Percentiles rank a stretch among this genome's conserved stretches.
These are phyloP conservation scores for Corymbia calophylla DNA, from an alignment of 441 rosid genomes.

Conservation along the genomic window DNA sequence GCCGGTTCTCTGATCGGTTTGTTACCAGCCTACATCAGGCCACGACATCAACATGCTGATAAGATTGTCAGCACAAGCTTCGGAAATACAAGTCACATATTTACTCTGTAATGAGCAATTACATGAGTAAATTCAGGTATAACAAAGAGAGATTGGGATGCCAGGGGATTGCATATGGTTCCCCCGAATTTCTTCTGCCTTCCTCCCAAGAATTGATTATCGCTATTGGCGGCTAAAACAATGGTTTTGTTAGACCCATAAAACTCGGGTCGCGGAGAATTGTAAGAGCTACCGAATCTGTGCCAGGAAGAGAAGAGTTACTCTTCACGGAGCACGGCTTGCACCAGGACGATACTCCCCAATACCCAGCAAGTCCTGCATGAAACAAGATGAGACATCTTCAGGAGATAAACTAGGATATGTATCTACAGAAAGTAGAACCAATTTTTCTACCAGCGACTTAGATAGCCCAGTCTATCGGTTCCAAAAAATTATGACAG, in stretches of 20 bases:
- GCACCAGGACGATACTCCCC: slow-evolving; percentile 70
- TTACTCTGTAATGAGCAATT: background rate
- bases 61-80: background rate
- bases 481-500: background rate
- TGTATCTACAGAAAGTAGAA: background rate
- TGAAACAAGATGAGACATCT: background rate
- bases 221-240: background rate
- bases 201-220: background rate
- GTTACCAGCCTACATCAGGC: background rate
- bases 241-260: background rate
- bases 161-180: background rate
- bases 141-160: background rate
- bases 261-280: background rate
- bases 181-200: background rate
- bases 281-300: background rate
- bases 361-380: slow-evolving; percentile 81
- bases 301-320: background rate
- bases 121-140: background rate
- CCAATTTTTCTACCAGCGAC: background rate
- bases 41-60: background rate
- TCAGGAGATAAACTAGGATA: slow-evolving; percentile 2
- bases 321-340: slow-evolving; percentile 30
- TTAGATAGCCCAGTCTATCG: background rate
- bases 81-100: background rate
- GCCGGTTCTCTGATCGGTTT: background rate